phyloP scores from a whole-genome alignment of 257 asterid genomes.

The Ilex asprella region DNA sequence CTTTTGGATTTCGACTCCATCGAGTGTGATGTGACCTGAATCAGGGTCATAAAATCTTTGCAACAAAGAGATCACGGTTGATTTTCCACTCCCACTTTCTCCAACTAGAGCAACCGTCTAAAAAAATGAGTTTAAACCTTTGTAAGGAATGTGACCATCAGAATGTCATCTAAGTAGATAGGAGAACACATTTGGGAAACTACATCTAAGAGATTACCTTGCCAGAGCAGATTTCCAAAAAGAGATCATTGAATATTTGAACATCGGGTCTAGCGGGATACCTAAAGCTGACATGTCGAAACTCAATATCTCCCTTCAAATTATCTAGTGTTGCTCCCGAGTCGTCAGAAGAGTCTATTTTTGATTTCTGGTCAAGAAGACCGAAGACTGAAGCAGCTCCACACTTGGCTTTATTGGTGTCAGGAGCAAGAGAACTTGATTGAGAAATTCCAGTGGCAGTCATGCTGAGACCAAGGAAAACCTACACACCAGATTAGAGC shows the following conservation, averaged over 20 bases:
- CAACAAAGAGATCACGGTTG: conserved; percentile 27
- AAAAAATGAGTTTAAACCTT: background rate
- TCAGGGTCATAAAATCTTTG: conserved; percentile 20
- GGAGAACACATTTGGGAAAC: too few species aligned
- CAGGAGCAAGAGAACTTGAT: conserved; percentile 60
- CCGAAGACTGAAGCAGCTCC: conserved; percentile 54
- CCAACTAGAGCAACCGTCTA: conserved; percentile 37
- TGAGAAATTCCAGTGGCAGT: conserved; percentile 50
- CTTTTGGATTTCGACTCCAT: conserved; percentile 15
- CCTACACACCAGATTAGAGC: conserved; percentile 24
- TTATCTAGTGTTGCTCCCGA: conserved; percentile 29
- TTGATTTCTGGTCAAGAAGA: conserved; percentile 44
- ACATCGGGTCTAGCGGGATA: conserved; percentile 66
- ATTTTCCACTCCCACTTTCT: conserved; percentile 41
- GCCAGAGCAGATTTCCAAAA: conserved; percentile 40
- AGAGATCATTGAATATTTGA: conserved; percentile 43
- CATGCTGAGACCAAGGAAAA: conserved; percentile 47
- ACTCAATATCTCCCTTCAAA: conserved; percentile 50
- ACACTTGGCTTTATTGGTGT: conserved; percentile 45
- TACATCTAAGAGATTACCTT: conserved; percentile 26
- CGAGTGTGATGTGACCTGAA: conserved; percentile 14
- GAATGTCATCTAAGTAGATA: background rate
- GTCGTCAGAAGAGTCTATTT: conserved; percentile 36
- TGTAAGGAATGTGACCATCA: background rate
- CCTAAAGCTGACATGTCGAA: conserved; percentile 44